Conservation (phyloP, 73 alveolate species). For the Stentor roeselii region DNA sequence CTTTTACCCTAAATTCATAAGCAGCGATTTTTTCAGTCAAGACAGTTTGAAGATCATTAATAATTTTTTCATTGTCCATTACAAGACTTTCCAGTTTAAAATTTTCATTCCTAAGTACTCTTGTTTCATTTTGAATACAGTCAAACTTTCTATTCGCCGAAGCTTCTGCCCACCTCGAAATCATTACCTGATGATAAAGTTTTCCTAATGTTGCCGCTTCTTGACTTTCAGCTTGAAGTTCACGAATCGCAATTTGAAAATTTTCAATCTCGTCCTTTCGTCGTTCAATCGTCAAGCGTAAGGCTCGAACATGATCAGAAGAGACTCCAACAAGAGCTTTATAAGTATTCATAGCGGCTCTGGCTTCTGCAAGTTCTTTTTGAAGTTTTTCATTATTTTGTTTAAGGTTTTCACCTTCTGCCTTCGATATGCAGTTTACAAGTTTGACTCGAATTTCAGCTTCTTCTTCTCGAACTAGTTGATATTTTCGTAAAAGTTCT, state of each 20-base stretch:
- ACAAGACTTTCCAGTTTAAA: slow-evolving; percentile 56
- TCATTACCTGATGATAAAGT: slow-evolving; percentile 78
- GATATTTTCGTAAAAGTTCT: slow-evolving; percentile 44
- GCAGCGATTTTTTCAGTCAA: slow-evolving; percentile 18
- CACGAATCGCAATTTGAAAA: slow-evolving; percentile 75
- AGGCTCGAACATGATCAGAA: slow-evolving; percentile 60
- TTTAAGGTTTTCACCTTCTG: slow-evolving; percentile 43
- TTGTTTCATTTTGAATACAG: slow-evolving; percentile 65
- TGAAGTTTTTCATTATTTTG: slow-evolving; percentile 38
- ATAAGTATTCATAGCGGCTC: slow-evolving; percentile 66
- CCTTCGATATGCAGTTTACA: slow-evolving; percentile 38
- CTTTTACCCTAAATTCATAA: slow-evolving; percentile 27
- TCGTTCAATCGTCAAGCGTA: slow-evolving; percentile 68
- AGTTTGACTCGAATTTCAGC: slow-evolving; percentile 18
- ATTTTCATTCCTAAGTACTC: slow-evolving; percentile 64
- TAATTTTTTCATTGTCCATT: slow-evolving; percentile 41
- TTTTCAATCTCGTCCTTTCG: slow-evolving; percentile 81
- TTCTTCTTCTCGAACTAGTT: slow-evolving; percentile 30
- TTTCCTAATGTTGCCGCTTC: slow-evolving; percentile 80
- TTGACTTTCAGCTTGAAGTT: slow-evolving; percentile 66
- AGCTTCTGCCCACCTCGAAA: slow-evolving; percentile 92
- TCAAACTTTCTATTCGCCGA: slow-evolving; percentile 80
- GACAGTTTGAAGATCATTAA: not conserved
- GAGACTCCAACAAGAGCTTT: slow-evolving; percentile 53
- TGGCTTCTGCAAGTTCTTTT: slow-evolving; percentile 48